These are phyloP conservation scores for Russula brevipes DNA, from an alignment of 768 basidiomycete species.

Conservation along the genomic window DNA sequence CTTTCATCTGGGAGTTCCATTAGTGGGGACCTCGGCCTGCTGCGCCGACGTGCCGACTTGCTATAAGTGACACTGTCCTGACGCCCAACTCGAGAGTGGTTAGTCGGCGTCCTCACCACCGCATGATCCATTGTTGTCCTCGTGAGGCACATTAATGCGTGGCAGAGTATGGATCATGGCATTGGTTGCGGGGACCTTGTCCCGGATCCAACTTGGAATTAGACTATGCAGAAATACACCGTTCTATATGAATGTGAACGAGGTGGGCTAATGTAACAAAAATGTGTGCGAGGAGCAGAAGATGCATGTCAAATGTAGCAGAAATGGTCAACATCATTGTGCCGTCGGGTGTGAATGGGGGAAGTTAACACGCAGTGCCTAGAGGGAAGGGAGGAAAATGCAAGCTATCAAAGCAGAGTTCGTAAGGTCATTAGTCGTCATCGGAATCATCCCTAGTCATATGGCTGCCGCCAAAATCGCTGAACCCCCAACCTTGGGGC, in stretches of 20 bases:
- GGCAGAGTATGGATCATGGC: not conserved
- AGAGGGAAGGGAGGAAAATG: constrained; percentile 3
- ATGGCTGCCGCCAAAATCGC: constrained; percentile 43
- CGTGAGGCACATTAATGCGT: not conserved
- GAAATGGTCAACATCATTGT: constrained; percentile 22
- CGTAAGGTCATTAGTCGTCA: constrained; percentile 24
- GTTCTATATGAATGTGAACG: constrained; percentile 21
- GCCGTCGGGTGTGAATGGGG: constrained; percentile 5
- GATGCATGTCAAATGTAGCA: constrained; percentile 26
- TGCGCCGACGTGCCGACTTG: not conserved
- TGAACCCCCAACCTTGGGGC: constrained; percentile 71
- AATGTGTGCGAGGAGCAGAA: constrained; percentile 21
- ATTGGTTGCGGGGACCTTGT: not conserved
- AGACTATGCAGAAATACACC: constrained; percentile 21
- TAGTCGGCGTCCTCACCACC: too few species aligned
- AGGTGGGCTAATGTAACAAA: constrained; percentile 23
- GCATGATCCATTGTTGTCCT: not conserved
- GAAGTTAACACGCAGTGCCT: constrained; percentile 7
- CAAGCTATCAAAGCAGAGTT: constrained; percentile 17
- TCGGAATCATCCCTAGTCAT: constrained; percentile 11
- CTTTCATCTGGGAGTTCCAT: not conserved
- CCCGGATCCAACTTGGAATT: constrained; percentile 13
- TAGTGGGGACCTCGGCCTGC: not conserved
- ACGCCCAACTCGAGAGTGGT: too few species aligned
- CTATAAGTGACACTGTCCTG: too few species aligned